A percentile compares a stretch with the other conserved stretches of the same genome.
Conservation (phyloP, 176 grass and related monocot genomes). For the Zoysia japonica region DNA sequence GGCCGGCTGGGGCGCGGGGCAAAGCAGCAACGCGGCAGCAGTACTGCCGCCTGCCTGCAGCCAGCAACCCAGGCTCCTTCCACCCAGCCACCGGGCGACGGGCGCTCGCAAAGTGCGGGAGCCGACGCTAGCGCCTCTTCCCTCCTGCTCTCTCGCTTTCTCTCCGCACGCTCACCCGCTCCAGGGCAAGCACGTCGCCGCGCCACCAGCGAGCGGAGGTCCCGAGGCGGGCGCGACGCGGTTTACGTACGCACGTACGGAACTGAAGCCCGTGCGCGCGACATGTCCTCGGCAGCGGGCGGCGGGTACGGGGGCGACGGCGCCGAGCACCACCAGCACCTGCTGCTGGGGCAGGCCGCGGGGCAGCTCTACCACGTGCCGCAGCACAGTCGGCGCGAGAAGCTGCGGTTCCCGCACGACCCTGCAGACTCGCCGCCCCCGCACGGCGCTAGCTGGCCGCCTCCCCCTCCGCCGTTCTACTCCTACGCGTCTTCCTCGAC, state of each 20-base stretch:
- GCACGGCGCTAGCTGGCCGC: conserved; percentile 31
- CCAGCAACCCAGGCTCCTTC: not conserved
- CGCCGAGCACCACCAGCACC: conserved; percentile 43
- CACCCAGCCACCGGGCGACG: not conserved
- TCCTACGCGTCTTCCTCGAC: conserved; percentile 49
- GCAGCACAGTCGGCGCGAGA: conserved; percentile 88
- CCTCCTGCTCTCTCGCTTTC: not conserved
- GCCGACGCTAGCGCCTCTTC: not conserved
- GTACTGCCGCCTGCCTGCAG: conserved; percentile 2
- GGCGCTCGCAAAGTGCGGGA: conserved; percentile 7
- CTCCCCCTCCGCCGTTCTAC: conserved; percentile 31
- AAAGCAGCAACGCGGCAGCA: not conserved
- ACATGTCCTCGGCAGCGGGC: conserved; percentile 72
- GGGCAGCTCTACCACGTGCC: conserved; percentile 90
- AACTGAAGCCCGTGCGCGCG: not conserved
- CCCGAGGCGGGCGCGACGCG: not conserved
- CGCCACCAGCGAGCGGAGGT: not conserved
- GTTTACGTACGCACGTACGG: not conserved
- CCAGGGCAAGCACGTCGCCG: conserved; percentile 30
- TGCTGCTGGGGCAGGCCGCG: conserved; percentile 55
- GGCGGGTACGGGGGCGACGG: conserved; percentile 51
- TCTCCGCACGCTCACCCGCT: conserved; percentile 35
- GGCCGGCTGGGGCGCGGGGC: conserved; percentile 5
- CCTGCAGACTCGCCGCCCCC: conserved; percentile 33
- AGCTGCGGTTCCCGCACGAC: conserved; percentile 82